Evolutionary conservation across 2,329 filamentous ascomycete species (phyloP).

Genomic region (Raffaelea arxii): DNA sequence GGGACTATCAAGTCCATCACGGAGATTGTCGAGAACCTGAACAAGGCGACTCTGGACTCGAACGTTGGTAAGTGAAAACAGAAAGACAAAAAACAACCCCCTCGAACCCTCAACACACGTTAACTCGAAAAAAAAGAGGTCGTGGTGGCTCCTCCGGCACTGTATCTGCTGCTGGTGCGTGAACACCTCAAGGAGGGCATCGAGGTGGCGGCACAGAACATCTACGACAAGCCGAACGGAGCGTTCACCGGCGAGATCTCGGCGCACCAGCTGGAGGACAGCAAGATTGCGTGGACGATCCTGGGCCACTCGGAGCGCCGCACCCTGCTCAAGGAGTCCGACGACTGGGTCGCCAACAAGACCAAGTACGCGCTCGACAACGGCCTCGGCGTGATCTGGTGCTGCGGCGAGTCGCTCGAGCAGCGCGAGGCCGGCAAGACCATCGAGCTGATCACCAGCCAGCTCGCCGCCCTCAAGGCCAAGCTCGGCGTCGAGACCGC

Average conservation of each 20-base stretch:
- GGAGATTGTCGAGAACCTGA: conserved; percentile 82
- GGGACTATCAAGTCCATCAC: conserved; percentile 83
- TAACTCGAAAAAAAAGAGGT: conserved; percentile 81
- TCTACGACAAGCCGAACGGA: conserved; percentile 24
- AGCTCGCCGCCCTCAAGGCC: conserved; percentile 69
- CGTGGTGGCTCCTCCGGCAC: conserved; percentile 79
- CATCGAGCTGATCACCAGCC: conserved; percentile 72
- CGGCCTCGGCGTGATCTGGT: conserved; percentile 86
- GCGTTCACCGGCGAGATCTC: conserved; percentile 38
- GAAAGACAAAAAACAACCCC: background rate
- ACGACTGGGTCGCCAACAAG: conserved; percentile 83
- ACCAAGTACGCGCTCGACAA: conserved; percentile 85
- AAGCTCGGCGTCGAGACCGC: conserved; percentile 53
- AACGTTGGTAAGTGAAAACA: conserved; percentile 51
- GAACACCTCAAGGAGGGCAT: conserved; percentile 66
- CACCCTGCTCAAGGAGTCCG: conserved; percentile 77
- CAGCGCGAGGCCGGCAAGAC: conserved; percentile 81
- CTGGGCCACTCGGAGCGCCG: conserved; percentile 93
- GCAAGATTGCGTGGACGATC: conserved; percentile 79
- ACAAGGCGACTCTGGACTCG: conserved; percentile 70
- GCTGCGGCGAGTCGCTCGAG: conserved; percentile 92
- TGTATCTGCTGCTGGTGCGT: conserved; percentile 84
- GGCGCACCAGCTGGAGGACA: conserved; percentile 82
- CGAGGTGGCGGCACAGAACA: conserved; percentile 89
- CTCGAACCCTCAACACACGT: no score